phyloP scores from a whole-genome alignment of 306 rosid genomes.

The Cajanus cajan region DNA sequence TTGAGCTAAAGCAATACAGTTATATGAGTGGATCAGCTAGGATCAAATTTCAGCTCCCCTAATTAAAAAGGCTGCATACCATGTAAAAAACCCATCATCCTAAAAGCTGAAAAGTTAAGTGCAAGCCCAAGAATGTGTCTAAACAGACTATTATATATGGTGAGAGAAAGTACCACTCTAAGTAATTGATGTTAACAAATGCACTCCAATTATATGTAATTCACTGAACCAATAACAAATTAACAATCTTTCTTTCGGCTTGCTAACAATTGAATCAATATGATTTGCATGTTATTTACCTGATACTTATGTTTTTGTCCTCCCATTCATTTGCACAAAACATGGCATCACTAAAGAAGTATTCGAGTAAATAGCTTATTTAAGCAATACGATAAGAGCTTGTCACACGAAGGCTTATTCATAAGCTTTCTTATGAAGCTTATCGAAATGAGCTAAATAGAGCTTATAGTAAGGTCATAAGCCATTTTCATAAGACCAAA shows the following conservation, averaged over 20 bases:
- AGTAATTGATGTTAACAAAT: neutral
- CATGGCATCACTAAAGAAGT: neutral
- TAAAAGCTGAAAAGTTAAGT: conserved; percentile 6
- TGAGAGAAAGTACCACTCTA: neutral
- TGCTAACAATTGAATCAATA: conserved; percentile 16
- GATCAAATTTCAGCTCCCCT: neutral
- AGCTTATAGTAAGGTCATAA: neutral
- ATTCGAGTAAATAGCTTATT: neutral
- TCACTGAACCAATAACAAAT: neutral
- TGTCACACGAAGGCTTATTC: neutral
- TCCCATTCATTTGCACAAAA: conserved; percentile 3
- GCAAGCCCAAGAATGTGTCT: neutral
- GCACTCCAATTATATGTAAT: neutral
- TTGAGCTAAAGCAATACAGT: neutral
- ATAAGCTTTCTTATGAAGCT: neutral
- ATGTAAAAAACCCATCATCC: conserved; percentile 8
- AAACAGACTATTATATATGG: neutral
- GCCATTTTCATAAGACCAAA: neutral
- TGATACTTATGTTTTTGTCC: neutral
- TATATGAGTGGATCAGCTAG: neutral
- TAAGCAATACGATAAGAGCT: neutral
- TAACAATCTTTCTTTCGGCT: neutral
- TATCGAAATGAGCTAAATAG: neutral
- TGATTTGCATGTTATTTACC: conserved; percentile 8
- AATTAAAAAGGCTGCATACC: conserved; percentile 1